Conservation (phyloP, 163 green algal species). For the Prototheca stagnorum region DNA sequence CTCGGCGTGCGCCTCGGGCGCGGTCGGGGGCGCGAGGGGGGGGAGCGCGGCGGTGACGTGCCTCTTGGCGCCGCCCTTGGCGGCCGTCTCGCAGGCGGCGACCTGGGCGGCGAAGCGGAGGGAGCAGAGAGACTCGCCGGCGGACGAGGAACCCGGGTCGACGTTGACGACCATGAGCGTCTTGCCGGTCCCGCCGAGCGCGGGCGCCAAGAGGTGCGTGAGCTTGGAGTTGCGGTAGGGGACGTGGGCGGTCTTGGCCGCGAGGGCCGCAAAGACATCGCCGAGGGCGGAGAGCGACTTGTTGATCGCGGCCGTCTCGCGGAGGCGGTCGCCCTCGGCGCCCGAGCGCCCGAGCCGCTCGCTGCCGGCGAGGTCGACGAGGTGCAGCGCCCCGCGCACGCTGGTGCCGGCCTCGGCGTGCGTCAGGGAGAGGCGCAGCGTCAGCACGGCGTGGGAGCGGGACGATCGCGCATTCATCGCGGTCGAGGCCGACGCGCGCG, state of each 20-base stretch:
- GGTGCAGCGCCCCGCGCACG: conserved; percentile 41
- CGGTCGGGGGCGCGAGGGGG: too few relatives aligned
- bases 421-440: conserved; percentile 42
- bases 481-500: conserved; percentile 39
- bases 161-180: conserved; percentile 81
- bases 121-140: conserved; percentile 54
- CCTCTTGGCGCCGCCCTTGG: conserved; percentile 47
- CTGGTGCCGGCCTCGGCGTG: conserved; percentile 24
- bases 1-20: too few relatives aligned
- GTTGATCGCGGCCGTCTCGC: conserved; percentile 86
- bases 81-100: conserved; percentile 52
- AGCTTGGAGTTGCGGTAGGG: conserved; percentile 67
- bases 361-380: conserved; percentile 53
- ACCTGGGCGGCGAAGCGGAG: conserved; percentile 53
- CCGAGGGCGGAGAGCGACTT: conserved; percentile 62
- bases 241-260: conserved; percentile 40
- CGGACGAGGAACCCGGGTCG: conserved; percentile 34
- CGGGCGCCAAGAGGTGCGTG: conserved; percentile 58
- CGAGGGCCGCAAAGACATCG: conserved; percentile 69
- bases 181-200: conserved; percentile 57
- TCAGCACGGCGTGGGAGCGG: conserved; percentile 49
- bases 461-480: conserved; percentile 48
- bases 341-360: conserved; percentile 30
- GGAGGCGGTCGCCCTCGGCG: conserved; percentile 34
- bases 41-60: conserved; percentile 2